Conservation (phyloP, 1,139 yeast genomes). For the Saccharomyces pastorianus region DNA sequence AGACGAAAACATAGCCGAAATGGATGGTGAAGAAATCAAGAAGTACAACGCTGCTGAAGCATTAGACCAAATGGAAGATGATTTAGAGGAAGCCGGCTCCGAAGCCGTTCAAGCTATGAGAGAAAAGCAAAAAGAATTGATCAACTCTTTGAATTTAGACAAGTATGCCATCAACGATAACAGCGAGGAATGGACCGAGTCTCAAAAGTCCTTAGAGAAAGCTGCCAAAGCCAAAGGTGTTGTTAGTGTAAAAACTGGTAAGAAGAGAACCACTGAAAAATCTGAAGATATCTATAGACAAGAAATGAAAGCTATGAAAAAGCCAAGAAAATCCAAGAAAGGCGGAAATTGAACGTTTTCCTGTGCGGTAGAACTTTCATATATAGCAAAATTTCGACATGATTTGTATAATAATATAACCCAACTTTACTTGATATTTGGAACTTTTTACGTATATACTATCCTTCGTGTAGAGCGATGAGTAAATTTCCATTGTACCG, state of each 20-base stretch:
- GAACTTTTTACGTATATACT: background rate
- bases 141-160: constrained; percentile 74
- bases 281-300: constrained; percentile 66
- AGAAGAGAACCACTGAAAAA: constrained; percentile 53
- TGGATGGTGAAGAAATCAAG: constrained; percentile 50
- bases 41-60: constrained; percentile 39
- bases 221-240: constrained; percentile 48
- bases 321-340: constrained; percentile 40
- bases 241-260: constrained; percentile 64
- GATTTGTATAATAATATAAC: background rate
- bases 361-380: background rate
- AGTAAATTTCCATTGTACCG: background rate
- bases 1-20: constrained; percentile 51
- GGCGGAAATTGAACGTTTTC: constrained; percentile 33
- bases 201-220: constrained; percentile 45
- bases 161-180: constrained; percentile 81
- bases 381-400: background rate
- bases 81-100: constrained; percentile 64
- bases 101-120: constrained; percentile 65
- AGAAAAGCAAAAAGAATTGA: constrained; percentile 77
- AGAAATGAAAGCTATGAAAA: constrained; percentile 60
- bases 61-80: constrained; percentile 53
- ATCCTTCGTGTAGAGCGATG: background rate
- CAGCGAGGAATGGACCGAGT: constrained; percentile 59
- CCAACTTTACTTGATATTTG: background rate